Percentiles rank a stretch among this genome's conserved stretches.
Conservation (phyloP, 208 protist species). For the Lotmaria passim region DNA sequence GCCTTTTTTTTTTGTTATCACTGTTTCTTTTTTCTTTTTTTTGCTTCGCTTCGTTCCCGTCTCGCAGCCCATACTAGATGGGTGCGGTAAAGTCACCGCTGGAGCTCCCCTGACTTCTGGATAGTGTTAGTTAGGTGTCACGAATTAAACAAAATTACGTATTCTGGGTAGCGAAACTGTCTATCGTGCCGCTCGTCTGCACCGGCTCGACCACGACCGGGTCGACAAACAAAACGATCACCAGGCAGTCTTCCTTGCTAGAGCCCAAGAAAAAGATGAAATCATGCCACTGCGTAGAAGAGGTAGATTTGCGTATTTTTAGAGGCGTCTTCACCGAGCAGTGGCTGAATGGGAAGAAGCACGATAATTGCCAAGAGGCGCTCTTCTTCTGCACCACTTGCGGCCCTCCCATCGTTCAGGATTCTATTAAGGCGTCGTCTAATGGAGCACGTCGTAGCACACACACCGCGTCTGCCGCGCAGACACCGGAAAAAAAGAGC, state of each 20-base stretch:
- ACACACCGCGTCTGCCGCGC: background rate
- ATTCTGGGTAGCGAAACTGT: slow-evolving; percentile 25
- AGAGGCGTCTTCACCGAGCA: slow-evolving; percentile 50
- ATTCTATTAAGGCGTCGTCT: slow-evolving; percentile 18
- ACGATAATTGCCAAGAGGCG: slow-evolving; percentile 35
- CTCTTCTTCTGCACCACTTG: slow-evolving; percentile 57
- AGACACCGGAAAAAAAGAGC: slow-evolving; percentile 26
- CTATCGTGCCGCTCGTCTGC: slow-evolving; percentile 25
- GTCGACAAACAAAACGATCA: background rate
- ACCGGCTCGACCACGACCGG: slow-evolving; percentile 30
- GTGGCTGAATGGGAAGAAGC: slow-evolving; percentile 42
- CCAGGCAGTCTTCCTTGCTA: slow-evolving; percentile 33
- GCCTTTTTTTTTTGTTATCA: background rate
- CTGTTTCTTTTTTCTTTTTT: background rate
- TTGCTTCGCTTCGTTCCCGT: background rate
- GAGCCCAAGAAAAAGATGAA: slow-evolving; percentile 43
- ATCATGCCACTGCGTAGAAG: slow-evolving; percentile 45
- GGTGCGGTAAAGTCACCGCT: background rate
- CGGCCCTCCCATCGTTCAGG: slow-evolving; percentile 40
- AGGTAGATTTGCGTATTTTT: slow-evolving; percentile 53
- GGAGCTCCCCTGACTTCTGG: no score
- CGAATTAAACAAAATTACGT: background rate
- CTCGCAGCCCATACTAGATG: background rate
- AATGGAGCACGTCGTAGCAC: background rate
- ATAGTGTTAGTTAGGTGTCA: no score